Evolutionary conservation across 1,284 basidiomycete genomes (phyloP).

Genomic region (Fomitopsis betulina): DNA sequence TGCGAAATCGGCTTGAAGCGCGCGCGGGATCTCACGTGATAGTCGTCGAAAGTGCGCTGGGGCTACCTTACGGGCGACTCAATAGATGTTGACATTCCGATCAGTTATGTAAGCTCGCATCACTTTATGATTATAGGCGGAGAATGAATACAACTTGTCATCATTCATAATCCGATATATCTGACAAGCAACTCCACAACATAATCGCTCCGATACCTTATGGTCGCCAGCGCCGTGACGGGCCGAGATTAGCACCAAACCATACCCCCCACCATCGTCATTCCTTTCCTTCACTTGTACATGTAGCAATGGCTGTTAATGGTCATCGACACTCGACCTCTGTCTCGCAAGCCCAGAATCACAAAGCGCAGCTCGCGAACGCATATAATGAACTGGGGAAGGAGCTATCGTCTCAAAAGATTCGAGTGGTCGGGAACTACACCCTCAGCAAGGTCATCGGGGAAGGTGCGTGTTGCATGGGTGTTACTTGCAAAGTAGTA

Average conservation of each 20-base stretch:
- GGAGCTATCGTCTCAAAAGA: conserved; percentile 85
- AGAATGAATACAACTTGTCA: too few relatives aligned
- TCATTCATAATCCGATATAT: too few relatives aligned
- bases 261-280: conserved; percentile 19
- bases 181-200: too few relatives aligned
- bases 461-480: conserved; percentile 63
- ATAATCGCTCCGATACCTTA: too few relatives aligned
- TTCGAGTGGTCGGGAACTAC: conserved; percentile 93
- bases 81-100: too few relatives aligned
- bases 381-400: conserved; percentile 97
- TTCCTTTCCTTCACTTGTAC: conserved; percentile 34
- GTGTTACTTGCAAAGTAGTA: not conserved
- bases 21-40: too few relatives aligned
- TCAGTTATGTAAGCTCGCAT: too few relatives aligned
- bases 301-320: conserved; percentile 40
- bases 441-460: conserved; percentile 94
- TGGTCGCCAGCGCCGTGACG: too few relatives aligned
- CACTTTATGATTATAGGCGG: too few relatives aligned
- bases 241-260: not conserved
- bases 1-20: too few relatives aligned
- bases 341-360: conserved; percentile 56
- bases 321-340: conserved; percentile 66
- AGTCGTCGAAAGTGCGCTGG: too few relatives aligned
- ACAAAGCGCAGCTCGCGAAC: conserved; percentile 83
- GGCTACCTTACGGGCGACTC: too few relatives aligned